phyloP scores from a whole-genome alignment of 176 grass and related monocot genomes.

The Olyra latifolia region DNA sequence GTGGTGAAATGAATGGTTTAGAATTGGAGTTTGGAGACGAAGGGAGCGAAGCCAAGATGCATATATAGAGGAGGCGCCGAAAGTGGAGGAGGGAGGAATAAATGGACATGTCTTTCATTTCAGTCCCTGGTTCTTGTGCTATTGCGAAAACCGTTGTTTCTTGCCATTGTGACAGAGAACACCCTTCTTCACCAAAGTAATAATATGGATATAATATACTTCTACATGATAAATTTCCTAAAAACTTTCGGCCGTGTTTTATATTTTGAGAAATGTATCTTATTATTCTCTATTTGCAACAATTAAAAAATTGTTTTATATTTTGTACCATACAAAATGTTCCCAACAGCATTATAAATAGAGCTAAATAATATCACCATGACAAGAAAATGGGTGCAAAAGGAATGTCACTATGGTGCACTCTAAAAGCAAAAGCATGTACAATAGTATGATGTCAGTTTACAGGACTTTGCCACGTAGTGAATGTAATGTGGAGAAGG shows the following conservation, averaged over 20 bases:
- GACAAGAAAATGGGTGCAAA: neutral
- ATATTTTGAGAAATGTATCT: neutral
- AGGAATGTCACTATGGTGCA: neutral
- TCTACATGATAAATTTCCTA: too few species aligned
- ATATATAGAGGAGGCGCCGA: slow-evolving; percentile 30
- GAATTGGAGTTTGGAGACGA: slow-evolving; percentile 15
- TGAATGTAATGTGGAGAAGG: too few species aligned
- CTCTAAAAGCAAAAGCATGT: too few species aligned
- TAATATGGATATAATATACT: neutral
- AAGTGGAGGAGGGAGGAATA: neutral
- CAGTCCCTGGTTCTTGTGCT: neutral
- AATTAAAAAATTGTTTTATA: neutral
- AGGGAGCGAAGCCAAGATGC: neutral
- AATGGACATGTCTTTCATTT: neutral
- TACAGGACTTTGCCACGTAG: too few species aligned
- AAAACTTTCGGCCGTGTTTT: neutral
- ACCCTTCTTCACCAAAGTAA: too few species aligned
- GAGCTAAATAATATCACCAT: neutral
- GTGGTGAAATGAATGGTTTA: neutral
- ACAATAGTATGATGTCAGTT: too few species aligned
- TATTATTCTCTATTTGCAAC: neutral
- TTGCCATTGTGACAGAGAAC: neutral
- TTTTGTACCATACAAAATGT: neutral
- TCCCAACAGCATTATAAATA: neutral
- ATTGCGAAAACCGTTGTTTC: neutral